phyloP scores from a whole-genome alignment of 768 basidiomycete genomes.

The Collybia nuda region DNA sequence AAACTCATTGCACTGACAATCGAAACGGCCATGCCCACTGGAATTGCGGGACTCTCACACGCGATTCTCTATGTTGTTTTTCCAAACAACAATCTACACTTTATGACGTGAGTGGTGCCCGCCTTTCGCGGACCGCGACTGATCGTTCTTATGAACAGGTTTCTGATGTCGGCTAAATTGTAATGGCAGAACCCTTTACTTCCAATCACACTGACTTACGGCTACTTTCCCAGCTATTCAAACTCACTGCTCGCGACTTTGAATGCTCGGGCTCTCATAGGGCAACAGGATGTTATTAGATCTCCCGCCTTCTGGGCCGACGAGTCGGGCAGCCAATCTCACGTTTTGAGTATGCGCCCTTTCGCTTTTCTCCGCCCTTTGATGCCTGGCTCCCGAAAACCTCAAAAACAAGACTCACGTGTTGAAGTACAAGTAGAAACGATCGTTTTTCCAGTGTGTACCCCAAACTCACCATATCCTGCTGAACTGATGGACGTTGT shows the following conservation, averaged over 20 bases:
- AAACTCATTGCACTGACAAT: constrained; percentile 8
- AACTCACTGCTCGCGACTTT: constrained; percentile 8
- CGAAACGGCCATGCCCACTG: constrained; percentile 6
- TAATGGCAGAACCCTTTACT: neutral
- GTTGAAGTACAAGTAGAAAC: too few relatives aligned
- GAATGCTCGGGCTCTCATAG: constrained; percentile 10
- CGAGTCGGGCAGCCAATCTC: too few relatives aligned
- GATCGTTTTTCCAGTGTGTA: too few relatives aligned
- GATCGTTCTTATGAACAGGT: neutral
- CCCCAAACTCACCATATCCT: too few relatives aligned
- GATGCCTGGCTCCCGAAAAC: too few relatives aligned
- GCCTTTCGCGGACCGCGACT: neutral
- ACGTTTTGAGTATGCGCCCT: too few relatives aligned
- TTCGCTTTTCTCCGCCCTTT: too few relatives aligned
- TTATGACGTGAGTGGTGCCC: constrained; percentile 4
- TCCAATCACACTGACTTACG: neutral
- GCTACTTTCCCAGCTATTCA: constrained; percentile 3
- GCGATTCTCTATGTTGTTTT: constrained; percentile 5
- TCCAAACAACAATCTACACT: constrained; percentile 10
- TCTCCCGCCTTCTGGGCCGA: too few relatives aligned
- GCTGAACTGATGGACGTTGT: too few relatives aligned
- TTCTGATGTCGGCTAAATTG: constrained; percentile 9
- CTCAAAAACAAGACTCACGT: too few relatives aligned
- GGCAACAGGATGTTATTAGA: neutral
- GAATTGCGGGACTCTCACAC: constrained; percentile 2